A percentile compares a stretch with the other conserved stretches of the same genome.
phyloP scores from a whole-genome alignment of 73 alveolate species.

The Tetrahymena thermophila region DNA sequence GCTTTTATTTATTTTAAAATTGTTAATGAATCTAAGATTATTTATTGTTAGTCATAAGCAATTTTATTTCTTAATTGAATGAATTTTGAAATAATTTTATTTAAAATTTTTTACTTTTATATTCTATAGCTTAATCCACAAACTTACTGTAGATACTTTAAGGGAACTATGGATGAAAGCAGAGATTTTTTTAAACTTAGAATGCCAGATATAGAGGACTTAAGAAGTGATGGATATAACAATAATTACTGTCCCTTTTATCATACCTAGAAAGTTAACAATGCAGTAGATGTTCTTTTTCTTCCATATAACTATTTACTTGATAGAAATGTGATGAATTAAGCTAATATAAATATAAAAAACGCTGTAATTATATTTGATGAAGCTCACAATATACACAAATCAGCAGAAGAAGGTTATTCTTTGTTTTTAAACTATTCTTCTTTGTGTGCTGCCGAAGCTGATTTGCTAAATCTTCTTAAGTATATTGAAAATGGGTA shows the following conservation, averaged over 20 bases:
- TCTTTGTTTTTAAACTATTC: conserved; percentile 14
- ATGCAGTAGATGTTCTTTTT: conserved; percentile 56
- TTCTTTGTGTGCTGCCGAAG: conserved; percentile 6
- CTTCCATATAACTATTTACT: conserved; percentile 59
- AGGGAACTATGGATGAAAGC: not conserved
- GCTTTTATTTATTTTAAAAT: not conserved
- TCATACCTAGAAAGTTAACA: conserved; percentile 54
- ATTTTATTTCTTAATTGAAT: not conserved
- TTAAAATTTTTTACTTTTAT: not conserved
- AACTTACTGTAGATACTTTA: not conserved
- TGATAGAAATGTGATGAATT: conserved; percentile 12
- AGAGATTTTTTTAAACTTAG: not conserved
- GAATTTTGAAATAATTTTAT: not conserved
- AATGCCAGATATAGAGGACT: conserved; percentile 53
- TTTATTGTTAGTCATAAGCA: not conserved
- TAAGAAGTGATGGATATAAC: conserved; percentile 52
- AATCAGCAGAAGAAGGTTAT: conserved; percentile 33
- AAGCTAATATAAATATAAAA: conserved; percentile 1
- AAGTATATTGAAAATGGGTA: not conserved
- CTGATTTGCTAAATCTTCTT: not conserved
- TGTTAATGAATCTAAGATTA: too few relatives aligned
- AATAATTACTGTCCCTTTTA: conserved; percentile 63
- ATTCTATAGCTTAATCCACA: not conserved
- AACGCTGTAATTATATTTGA: conserved; percentile 28
- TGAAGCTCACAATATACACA: conserved; percentile 42